Evolutionary conservation across 352 stramenopile species (phyloP).

Genomic region (Pythium brachiatum): DNA sequence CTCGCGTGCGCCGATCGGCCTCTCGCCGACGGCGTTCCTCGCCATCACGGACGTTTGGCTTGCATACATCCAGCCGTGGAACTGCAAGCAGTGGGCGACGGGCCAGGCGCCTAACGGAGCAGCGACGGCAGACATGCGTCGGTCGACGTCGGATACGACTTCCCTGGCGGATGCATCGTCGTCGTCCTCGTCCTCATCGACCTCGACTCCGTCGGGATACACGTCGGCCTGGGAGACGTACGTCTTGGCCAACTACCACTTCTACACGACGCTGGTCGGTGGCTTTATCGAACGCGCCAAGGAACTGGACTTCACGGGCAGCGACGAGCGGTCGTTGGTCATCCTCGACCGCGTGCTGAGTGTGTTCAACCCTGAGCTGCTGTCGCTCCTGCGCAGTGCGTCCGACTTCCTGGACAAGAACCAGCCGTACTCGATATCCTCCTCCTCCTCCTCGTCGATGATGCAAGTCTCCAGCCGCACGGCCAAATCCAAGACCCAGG

Average conservation of each 20-base stretch:
- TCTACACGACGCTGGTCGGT: slow-evolving; percentile 81
- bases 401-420: slow-evolving; percentile 66
- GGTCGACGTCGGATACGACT: slow-evolving; percentile 4
- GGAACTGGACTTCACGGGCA: slow-evolving; percentile 76
- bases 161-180: background rate
- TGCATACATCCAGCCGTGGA: slow-evolving; percentile 84
- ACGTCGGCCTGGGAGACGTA: slow-evolving; percentile 69
- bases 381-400: slow-evolving; percentile 55
- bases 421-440: slow-evolving; percentile 60
- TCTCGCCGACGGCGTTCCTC: slow-evolving; percentile 77
- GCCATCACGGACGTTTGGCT: slow-evolving; percentile 85
- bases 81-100: slow-evolving; percentile 63
- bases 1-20: slow-evolving; percentile 69
- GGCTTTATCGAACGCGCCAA: slow-evolving; percentile 79
- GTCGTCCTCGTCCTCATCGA: background rate
- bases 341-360: slow-evolving; percentile 69
- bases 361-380: slow-evolving; percentile 67
- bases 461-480: slow-evolving; percentile 18
- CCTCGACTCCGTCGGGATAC: slow-evolving; percentile 29
- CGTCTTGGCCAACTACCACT: slow-evolving; percentile 87
- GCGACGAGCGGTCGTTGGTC: slow-evolving; percentile 57
- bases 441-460: slow-evolving; percentile 7
- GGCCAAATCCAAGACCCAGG: slow-evolving; percentile 23
- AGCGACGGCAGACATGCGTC: background rate
- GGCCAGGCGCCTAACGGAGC: slow-evolving; percentile 3